Percentiles rank a stretch among this genome's conserved stretches.
These are phyloP conservation scores for Monosporozyma servazzii DNA, from an alignment of 805 yeast genomes.

Conservation along the genomic window DNA sequence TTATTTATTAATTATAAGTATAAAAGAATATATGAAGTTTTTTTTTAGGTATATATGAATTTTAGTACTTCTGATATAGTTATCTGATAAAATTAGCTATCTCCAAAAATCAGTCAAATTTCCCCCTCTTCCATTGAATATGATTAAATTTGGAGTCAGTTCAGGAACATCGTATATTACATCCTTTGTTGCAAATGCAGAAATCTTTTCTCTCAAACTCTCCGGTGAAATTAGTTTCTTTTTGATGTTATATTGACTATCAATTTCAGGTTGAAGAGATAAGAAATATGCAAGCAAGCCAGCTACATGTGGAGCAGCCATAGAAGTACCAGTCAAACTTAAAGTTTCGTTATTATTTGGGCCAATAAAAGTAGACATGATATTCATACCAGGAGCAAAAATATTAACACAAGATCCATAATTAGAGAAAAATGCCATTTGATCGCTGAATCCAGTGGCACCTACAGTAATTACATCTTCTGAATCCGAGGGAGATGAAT, in stretches of 20 bases:
- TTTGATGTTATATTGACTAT: constrained; percentile 46
- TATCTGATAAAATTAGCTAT: background rate
- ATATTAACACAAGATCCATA: constrained; percentile 92
- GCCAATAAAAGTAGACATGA: constrained; percentile 75
- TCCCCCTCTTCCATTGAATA: constrained; percentile 74
- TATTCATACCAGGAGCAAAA: constrained; percentile 90
- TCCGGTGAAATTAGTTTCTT: constrained; percentile 41
- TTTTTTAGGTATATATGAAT: background rate
- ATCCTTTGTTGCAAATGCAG: constrained; percentile 55
- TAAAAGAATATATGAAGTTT: background rate
- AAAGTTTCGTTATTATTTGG: constrained; percentile 58
- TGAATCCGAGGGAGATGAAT: constrained; percentile 82
- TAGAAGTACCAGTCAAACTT: constrained; percentile 88
- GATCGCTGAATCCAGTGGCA: constrained; percentile 79
- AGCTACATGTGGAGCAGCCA: constrained; percentile 94
- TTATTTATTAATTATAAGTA: too few relatives aligned
- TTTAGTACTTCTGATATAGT: background rate
- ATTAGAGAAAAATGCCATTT: constrained; percentile 91
- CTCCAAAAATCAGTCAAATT: constrained; percentile 34
- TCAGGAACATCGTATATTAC: constrained; percentile 52
- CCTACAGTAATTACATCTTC: constrained; percentile 84
- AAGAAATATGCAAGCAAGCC: constrained; percentile 85
- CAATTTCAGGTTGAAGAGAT: constrained; percentile 69
- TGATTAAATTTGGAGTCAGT: constrained; percentile 67
- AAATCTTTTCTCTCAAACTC: constrained; percentile 63